Percentiles rank a stretch among this genome's conserved stretches.
Evolutionary conservation across 2,329 filamentous ascomycete species (phyloP).

Genomic region (Fusarium euwallaceae): DNA sequence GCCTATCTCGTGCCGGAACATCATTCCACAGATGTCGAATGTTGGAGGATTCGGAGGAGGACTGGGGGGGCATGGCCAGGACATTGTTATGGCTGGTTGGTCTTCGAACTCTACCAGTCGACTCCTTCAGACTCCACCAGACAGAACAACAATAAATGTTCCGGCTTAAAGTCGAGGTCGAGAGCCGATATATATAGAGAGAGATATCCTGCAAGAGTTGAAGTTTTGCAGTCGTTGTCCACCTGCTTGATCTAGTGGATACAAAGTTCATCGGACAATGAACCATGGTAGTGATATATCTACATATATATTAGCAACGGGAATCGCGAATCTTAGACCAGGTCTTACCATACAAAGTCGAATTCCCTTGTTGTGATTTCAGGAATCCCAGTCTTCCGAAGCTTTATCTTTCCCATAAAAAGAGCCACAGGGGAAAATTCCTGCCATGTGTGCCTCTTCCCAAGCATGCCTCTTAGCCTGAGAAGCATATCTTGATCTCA

Average conservation of each 20-base stretch:
- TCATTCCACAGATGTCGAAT: not conserved
- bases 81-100: no score
- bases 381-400: not conserved
- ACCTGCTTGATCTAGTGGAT: no score
- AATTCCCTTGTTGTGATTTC: not conserved
- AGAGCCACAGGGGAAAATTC: not conserved
- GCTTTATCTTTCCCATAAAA: not conserved
- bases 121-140: no score
- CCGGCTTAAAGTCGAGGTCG: no score
- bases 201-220: no score
- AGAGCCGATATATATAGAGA: no score
- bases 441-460: not conserved
- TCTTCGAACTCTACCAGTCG: not conserved
- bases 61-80: not conserved
- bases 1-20: no score
- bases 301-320: not conserved
- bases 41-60: not conserved
- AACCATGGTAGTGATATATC: not conserved
- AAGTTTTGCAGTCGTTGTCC: no score
- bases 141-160: no score
- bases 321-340: not conserved
- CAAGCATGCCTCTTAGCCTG: not conserved
- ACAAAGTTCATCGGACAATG: not conserved
- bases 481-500: not conserved
- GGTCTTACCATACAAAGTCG: not conserved